phyloP scores from a whole-genome alignment of 2,329 filamentous ascomycete species.

The Escovopsis sp. region DNA sequence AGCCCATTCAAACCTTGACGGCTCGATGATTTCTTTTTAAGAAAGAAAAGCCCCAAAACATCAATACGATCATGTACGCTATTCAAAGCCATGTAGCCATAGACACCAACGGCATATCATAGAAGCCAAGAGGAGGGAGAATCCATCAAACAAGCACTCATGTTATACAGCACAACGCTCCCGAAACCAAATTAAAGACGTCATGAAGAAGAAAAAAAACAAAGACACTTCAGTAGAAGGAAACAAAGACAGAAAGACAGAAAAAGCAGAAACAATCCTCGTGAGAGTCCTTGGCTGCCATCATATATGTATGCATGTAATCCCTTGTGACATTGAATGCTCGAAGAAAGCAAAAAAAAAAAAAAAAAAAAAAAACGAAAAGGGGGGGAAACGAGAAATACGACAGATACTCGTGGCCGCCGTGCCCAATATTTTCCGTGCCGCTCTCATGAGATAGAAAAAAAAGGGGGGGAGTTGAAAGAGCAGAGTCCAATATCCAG shows the following conservation, averaged over 20 bases:
- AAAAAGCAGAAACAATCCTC: constrained; percentile 4
- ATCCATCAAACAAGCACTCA: neutral
- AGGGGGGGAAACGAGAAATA: too few relatives aligned
- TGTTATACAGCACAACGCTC: neutral
- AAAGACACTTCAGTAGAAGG: neutral
- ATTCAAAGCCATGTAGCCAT: neutral
- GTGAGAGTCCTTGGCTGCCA: constrained; percentile 4
- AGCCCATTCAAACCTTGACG: too few relatives aligned
- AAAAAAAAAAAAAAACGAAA: neutral
- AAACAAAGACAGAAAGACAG: neutral
- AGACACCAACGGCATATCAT: too few relatives aligned
- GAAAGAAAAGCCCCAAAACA: too few relatives aligned
- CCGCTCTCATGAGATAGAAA: neutral
- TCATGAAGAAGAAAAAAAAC: too few relatives aligned
- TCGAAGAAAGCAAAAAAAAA: neutral
- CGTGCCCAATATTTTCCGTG: neutral
- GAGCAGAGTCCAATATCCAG: constrained; percentile 1
- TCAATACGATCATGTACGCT: neutral
- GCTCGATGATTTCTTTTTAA: too few relatives aligned
- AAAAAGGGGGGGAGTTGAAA: too few relatives aligned
- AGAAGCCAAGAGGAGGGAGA: neutral
- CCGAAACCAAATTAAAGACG: neutral
- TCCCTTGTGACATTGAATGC: neutral
- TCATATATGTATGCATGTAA: neutral
- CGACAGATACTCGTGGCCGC: neutral